A percentile compares a stretch with the other conserved stretches of the same genome.
These are phyloP conservation scores for Ceriops decandra DNA, from an alignment of 345 rosid species.

Conservation along the genomic window DNA sequence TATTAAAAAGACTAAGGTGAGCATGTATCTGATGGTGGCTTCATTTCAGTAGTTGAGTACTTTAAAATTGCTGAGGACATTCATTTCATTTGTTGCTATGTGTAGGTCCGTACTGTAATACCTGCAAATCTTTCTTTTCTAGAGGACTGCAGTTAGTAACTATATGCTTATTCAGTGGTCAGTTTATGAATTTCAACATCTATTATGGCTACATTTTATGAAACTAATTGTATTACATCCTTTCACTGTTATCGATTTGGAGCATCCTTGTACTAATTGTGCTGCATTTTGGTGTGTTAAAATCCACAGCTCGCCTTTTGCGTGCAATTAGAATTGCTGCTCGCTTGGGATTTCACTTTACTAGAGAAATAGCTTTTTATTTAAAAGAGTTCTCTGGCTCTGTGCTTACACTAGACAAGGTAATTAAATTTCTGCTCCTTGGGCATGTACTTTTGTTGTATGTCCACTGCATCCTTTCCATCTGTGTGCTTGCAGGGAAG, in stretches of 20 bases:
- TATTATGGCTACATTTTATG: neutral
- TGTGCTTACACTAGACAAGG: conserved; percentile 58
- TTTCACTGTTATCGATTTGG: neutral
- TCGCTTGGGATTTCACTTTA: conserved; percentile 59
- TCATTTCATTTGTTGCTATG: conserved; percentile 14
- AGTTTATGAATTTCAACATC: neutral
- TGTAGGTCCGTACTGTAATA: conserved; percentile 46
- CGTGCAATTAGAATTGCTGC: conserved; percentile 63
- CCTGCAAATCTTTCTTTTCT: conserved; percentile 45
- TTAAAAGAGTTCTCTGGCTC: conserved; percentile 50
- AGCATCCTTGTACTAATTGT: neutral
- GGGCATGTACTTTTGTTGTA: neutral
- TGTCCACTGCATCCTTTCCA: neutral
- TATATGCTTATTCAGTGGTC: neutral
- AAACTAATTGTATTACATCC: neutral
- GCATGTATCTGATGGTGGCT: conserved; percentile 40
- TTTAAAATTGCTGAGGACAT: conserved; percentile 2
- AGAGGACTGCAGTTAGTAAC: conserved; percentile 61
- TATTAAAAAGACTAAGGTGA: conserved; percentile 73
- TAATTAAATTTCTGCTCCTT: conserved; percentile 15
- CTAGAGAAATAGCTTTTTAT: conserved; percentile 65
- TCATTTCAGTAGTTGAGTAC: conserved; percentile 16
- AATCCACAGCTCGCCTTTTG: conserved; percentile 57
- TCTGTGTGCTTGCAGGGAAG: conserved; percentile 48
- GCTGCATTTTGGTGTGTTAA: neutral